Conservation (phyloP, 495 filamentous ascomycete genomes). For the Penicillium bovifimosum region DNA sequence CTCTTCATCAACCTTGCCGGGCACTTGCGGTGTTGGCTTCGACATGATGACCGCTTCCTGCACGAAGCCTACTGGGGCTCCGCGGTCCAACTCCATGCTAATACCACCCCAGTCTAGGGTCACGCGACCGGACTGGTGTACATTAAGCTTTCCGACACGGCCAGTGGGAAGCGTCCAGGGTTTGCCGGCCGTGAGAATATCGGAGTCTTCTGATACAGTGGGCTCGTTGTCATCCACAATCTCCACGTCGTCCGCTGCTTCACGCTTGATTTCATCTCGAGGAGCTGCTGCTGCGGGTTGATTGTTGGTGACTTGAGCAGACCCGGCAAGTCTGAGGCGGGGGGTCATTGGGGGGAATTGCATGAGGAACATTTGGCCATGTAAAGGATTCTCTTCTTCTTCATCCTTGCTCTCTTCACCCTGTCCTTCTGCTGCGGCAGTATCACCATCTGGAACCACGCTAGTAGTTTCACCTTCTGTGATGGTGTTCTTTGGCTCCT, state of each 20-base stretch:
- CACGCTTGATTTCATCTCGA: slow-evolving; percentile 28
- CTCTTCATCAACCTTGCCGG: slow-evolving; percentile 19
- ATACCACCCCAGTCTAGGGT: slow-evolving; percentile 48
- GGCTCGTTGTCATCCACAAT: slow-evolving; percentile 23
- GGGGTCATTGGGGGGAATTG: slow-evolving; percentile 54
- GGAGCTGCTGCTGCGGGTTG: slow-evolving; percentile 1
- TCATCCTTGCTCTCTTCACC: slow-evolving; percentile 16
- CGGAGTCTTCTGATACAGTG: slow-evolving; percentile 7
- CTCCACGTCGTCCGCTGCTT: slow-evolving; percentile 30
- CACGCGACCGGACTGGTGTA: slow-evolving; percentile 46
- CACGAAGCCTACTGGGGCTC: slow-evolving; percentile 38
- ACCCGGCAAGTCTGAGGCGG: slow-evolving; percentile 35
- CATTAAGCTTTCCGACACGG: slow-evolving; percentile 50
- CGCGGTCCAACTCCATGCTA: slow-evolving; percentile 42
- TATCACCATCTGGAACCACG: slow-evolving; percentile 7
- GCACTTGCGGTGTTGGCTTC: slow-evolving; percentile 17
- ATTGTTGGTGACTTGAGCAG: slow-evolving; percentile 10
- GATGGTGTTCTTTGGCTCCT: slow-evolving; percentile 16
- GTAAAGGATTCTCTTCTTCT: slow-evolving; percentile 25
- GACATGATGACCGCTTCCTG: slow-evolving; percentile 43
- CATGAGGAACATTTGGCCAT: slow-evolving; percentile 47
- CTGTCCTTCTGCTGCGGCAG: slow-evolving; percentile 3
- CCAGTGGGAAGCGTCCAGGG: slow-evolving; percentile 48
- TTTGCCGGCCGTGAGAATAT: slow-evolving; percentile 35
- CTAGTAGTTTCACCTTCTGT: slow-evolving; percentile 11